These are phyloP conservation scores for Colletotrichum magnum DNA, from an alignment of 2,329 filamentous ascomycete genomes.

Conservation along the genomic window DNA sequence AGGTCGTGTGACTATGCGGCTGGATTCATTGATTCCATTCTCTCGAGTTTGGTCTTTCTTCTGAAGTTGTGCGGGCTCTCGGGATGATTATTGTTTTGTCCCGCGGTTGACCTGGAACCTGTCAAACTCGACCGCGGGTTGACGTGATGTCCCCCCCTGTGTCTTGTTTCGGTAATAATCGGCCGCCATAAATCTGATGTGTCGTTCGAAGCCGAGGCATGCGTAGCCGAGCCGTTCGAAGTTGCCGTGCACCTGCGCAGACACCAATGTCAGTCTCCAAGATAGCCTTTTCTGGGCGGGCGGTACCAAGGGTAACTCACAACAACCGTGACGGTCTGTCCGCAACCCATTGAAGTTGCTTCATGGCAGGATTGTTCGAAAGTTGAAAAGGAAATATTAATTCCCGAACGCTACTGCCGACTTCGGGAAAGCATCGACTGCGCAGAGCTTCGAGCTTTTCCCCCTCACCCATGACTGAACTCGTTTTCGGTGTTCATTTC, in stretches of 20 bases:
- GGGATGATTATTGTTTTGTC: conserved; percentile 63
- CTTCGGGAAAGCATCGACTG: conserved; percentile 39
- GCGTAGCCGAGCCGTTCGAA: conserved; percentile 65
- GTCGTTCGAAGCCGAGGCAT: conserved; percentile 65
- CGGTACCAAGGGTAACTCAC: conserved; percentile 47
- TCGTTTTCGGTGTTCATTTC: too few species aligned
- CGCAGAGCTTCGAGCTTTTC: too few species aligned
- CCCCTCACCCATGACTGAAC: too few species aligned
- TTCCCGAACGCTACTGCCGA: conserved; percentile 60
- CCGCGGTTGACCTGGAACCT: conserved; percentile 51
- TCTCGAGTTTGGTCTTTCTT: too few species aligned
- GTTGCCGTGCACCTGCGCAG: conserved; percentile 64
- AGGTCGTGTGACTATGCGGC: too few species aligned
- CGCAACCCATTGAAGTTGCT: conserved; percentile 42
- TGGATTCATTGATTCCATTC: too few species aligned
- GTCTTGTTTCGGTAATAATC: conserved; percentile 61
- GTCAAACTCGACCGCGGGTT: too few species aligned
- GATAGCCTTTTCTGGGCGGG: not conserved
- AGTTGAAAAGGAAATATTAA: conserved; percentile 60
- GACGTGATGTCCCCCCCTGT: conserved; percentile 73
- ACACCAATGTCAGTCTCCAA: not conserved
- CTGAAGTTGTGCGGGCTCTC: conserved; percentile 69
- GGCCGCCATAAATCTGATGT: conserved; percentile 73
- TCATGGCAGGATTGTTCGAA: conserved; percentile 69
- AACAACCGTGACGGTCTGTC: conserved; percentile 74